phyloP scores from a whole-genome alignment of 495 filamentous ascomycete genomes.

The Aspergillus biplanus region DNA sequence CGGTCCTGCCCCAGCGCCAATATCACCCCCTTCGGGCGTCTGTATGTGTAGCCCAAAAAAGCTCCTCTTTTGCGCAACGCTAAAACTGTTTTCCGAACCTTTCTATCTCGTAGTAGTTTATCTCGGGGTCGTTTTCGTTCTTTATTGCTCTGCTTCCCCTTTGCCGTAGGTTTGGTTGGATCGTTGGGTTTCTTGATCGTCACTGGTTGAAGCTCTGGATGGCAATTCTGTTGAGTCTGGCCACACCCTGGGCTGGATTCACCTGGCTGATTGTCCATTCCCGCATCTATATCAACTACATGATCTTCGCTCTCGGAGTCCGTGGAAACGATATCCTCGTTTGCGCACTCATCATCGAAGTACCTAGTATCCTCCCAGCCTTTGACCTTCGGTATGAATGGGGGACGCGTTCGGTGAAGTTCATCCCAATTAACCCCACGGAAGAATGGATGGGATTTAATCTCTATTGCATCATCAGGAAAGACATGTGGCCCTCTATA shows the following conservation, averaged over 20 bases:
- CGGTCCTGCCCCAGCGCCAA: constrained; percentile 38
- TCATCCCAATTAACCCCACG: constrained; percentile 67
- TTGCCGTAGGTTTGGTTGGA: constrained; percentile 2
- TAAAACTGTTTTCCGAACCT: constrained; percentile 64
- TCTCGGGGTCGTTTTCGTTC: constrained; percentile 77
- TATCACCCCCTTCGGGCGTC: constrained; percentile 53
- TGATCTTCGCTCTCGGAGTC: constrained; percentile 26
- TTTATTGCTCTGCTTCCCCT: constrained; percentile 42
- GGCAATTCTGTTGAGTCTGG: constrained; percentile 19
- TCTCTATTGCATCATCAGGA: constrained; percentile 74
- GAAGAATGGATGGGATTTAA: constrained; percentile 79
- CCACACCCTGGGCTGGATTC: constrained; percentile 3
- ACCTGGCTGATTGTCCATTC: constrained; percentile 17
- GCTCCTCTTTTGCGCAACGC: constrained; percentile 78
- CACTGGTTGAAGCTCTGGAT: not conserved
- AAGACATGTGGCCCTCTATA: constrained; percentile 67
- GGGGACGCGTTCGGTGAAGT: constrained; percentile 69
- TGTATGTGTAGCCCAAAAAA: constrained; percentile 91
- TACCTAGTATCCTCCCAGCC: constrained; percentile 83
- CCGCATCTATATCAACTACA: constrained; percentile 14
- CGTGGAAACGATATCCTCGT: constrained; percentile 46
- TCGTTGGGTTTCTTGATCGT: constrained; percentile 9
- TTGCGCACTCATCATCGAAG: constrained; percentile 80
- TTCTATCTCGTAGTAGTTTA: constrained; percentile 72
- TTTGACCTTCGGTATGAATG: constrained; percentile 73